Evolutionary conservation across 352 stramenopile species (phyloP).

Genomic region (Blastocystis hominis): DNA sequence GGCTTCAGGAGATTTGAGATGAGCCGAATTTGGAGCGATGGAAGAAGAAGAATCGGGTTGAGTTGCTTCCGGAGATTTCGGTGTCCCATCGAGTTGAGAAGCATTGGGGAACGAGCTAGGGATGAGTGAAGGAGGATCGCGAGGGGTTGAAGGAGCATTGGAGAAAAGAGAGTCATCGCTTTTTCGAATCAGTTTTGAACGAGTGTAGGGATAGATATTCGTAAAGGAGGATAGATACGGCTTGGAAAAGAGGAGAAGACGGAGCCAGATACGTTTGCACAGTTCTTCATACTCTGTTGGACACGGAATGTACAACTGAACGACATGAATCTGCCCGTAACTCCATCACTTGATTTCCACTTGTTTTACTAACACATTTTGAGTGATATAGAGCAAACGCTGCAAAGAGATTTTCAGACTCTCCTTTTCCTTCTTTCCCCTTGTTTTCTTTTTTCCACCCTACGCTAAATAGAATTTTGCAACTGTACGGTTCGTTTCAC

Average conservation of each 20-base stretch:
- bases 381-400: slow-evolving; percentile 19
- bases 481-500: neutral
- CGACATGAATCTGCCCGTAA: neutral
- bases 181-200: neutral
- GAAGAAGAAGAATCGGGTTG: neutral
- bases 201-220: slow-evolving; percentile 44
- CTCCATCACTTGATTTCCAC: neutral
- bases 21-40: too few species aligned
- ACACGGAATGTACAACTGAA: neutral
- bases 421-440: neutral
- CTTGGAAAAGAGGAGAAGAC: neutral
- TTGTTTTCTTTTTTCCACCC: neutral
- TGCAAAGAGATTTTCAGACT: neutral
- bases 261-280: slow-evolving; percentile 41
- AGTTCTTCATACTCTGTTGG: slow-evolving; percentile 21
- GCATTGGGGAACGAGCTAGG: neutral
- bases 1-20: too few species aligned
- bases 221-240: slow-evolving; percentile 43
- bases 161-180: neutral
- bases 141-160: neutral
- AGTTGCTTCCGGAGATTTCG: neutral
- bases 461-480: neutral
- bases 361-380: slow-evolving; percentile 10
- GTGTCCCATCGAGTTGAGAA: neutral
- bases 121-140: neutral